These are phyloP conservation scores for Starmera dryadoides DNA, from an alignment of 805 yeast species.

Conservation along the genomic window DNA sequence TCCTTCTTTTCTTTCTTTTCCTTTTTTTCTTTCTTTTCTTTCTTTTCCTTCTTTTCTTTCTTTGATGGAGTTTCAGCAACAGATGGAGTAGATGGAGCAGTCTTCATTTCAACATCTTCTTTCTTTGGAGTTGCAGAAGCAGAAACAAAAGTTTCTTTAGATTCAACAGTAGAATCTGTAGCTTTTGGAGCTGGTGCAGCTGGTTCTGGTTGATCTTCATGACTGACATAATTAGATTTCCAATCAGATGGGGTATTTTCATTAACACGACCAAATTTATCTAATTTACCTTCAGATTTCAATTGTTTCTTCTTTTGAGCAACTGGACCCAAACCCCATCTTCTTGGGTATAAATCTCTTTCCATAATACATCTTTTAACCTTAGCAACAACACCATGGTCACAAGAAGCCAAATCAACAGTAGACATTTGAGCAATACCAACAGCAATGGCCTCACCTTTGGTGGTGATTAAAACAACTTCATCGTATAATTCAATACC, in stretches of 20 bases:
- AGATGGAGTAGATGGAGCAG: conserved; percentile 16
- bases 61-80: conserved; percentile 17
- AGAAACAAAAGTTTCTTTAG: conserved; percentile 12
- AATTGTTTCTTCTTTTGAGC: conserved; percentile 98
- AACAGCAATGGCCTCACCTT: conserved; percentile 98
- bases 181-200: conserved; percentile 27
- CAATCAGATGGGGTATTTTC: conserved; percentile 92
- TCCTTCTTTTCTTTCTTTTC: conserved; percentile 50
- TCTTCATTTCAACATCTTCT: conserved; percentile 29
- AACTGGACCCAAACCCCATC: conserved; percentile 99
- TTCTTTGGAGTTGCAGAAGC: conserved; percentile 40
- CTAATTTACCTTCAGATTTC: conserved; percentile 95
- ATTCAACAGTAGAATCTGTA: conserved; percentile 25
- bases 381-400: conserved; percentile 97
- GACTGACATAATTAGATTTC: conserved; percentile 79
- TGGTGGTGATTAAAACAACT: conserved; percentile 95
- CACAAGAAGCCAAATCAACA: conserved; percentile 92
- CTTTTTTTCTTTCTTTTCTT: conserved; percentile 46
- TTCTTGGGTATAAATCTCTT: conserved; percentile 97
- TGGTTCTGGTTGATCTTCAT: conserved; percentile 42
- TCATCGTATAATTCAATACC: conserved; percentile 97
- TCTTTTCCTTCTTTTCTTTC: conserved; percentile 28
- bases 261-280: conserved; percentile 88
- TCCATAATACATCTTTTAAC: conserved; percentile 99
- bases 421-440: conserved; percentile 99